Base-by-base conservation (phyloP, 163 green algal species). In the Volvox carteri region DNA sequence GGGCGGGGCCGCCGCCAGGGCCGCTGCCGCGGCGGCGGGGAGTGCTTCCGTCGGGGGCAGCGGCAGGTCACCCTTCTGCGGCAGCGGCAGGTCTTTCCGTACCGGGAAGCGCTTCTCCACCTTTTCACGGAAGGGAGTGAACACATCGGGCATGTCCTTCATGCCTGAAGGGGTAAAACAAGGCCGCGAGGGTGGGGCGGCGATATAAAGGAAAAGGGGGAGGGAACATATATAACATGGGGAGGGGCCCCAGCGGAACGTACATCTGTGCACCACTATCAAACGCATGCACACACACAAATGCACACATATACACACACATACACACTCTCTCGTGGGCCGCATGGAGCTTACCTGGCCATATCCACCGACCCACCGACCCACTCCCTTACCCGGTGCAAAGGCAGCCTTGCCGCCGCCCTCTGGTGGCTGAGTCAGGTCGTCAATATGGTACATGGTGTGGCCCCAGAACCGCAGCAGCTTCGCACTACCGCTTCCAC, bases 81-180 rank as follows among this genome's bases (percentile, higher is more conserved):
- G 97, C 19, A 90, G 46, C 1, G 95, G 93, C 39, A 97, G 44
- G 79, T 93, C 90, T 48, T 62, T 25, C 8, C 95, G 91, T 14
- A 98, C 94, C n/a, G 91, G 12, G 8, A 4, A 28, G 6, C 33
- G 46, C 62, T 75, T 75, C 78, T 92, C 90, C 60, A 87, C 79
- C 91, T 98, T 98, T 9, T 99, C 95, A 56, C 93, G 94, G 92
- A 98, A 99, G 30, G 96, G 96, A 0, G 97, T 99, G 95, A 99
- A 99, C 3, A 98, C 94, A 79, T 98, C 95, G 9, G 93, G 95
- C 89, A 97, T 90, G 80, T 94, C 91, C 0, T 76, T 72, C 79
- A 97, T 90, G 62, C 93, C 90, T 56, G 80, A 39, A 28, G 84
- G 73, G 37, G 67, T 48, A n/a, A 41, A n/a, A n/a, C n/a, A n/a